Conservation (phyloP, 2,329 filamentous ascomycete genomes). For the Cercospora sp. region DNA sequence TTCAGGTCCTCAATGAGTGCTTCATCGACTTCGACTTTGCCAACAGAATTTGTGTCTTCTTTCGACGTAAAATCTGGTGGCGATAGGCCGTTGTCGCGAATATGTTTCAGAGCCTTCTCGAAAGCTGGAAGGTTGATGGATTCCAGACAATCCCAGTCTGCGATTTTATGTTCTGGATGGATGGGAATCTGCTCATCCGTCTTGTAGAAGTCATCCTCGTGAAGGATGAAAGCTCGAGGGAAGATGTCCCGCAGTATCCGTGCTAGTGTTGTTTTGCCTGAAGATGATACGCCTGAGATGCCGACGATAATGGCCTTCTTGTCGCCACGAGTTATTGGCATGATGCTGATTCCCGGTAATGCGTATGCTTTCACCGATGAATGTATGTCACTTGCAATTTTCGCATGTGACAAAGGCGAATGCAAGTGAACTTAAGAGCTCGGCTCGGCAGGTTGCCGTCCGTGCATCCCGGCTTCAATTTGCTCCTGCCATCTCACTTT, state of each 20-base stretch:
- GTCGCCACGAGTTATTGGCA: conserved; percentile 17
- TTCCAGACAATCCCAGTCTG: conserved; percentile 90
- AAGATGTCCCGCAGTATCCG: conserved; percentile 82
- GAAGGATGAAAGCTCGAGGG: conserved; percentile 71
- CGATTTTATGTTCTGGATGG: conserved; percentile 52
- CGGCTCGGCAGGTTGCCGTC: not conserved
- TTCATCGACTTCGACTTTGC: conserved; percentile 43
- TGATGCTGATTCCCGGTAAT: not conserved
- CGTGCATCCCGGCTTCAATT: conserved; percentile 7
- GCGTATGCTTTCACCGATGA: not conserved
- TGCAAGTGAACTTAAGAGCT: conserved; percentile 5
- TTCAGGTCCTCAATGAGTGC: conserved; percentile 35
- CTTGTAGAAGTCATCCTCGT: conserved; percentile 95
- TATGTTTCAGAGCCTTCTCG: conserved; percentile 65
- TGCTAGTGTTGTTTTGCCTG: conserved; percentile 91
- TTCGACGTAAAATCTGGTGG: conserved; percentile 56
- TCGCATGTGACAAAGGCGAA: not conserved
- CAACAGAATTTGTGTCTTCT: conserved; percentile 59
- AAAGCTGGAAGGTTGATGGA: conserved; percentile 73
- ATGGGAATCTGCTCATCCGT: conserved; percentile 67
- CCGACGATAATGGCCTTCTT: conserved; percentile 63
- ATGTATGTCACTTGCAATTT: not conserved
- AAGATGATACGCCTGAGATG: conserved; percentile 86
- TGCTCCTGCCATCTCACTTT: conserved; percentile 11
- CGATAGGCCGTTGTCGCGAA: conserved; percentile 66